A percentile compares a stretch with the other conserved stretches of the same genome.
These are phyloP conservation scores for Trichosporon sp. DNA, from an alignment of 1,284 basidiomycete species.

Conservation along the genomic window DNA sequence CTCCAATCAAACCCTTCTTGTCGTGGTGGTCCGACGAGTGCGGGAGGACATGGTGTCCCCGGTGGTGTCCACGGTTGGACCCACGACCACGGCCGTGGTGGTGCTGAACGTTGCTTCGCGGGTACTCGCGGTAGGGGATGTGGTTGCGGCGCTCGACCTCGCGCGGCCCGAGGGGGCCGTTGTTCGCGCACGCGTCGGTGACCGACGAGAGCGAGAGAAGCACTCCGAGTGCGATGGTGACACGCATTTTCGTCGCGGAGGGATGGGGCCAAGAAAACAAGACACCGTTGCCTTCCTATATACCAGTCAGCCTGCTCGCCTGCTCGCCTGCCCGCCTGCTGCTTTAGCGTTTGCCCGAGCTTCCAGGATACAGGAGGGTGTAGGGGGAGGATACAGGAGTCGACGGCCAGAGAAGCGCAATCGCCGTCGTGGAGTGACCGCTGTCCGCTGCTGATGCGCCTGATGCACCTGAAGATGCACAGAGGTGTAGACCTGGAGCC, in stretches of 20 bases:
- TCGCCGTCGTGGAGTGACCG: neutral
- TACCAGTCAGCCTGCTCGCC: neutral
- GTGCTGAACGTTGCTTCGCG: neutral
- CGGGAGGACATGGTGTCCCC: too few relatives aligned
- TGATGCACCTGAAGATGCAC: too few relatives aligned
- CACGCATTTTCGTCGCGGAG: neutral
- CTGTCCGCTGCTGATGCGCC: neutral
- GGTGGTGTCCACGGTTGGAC: neutral
- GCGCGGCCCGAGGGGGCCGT: neutral
- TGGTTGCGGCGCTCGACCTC: neutral
- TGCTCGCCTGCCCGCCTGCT: neutral
- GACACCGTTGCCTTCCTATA: neutral
- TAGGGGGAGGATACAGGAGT: too few relatives aligned
- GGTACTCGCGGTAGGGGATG: constrained; percentile 1
- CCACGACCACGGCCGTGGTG: too few relatives aligned
- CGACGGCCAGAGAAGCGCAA: neutral
- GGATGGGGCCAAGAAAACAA: neutral
- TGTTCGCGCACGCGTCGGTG: neutral
- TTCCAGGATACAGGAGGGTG: neutral
- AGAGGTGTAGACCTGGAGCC: too few relatives aligned
- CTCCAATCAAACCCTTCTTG: too few relatives aligned
- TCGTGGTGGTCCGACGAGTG: neutral
- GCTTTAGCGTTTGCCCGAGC: neutral
- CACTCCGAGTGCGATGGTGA: neutral
- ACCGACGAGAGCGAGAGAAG: neutral